These are phyloP conservation scores for Penicillium sp. DNA, from an alignment of 2,329 filamentous ascomycete genomes.

Conservation along the genomic window DNA sequence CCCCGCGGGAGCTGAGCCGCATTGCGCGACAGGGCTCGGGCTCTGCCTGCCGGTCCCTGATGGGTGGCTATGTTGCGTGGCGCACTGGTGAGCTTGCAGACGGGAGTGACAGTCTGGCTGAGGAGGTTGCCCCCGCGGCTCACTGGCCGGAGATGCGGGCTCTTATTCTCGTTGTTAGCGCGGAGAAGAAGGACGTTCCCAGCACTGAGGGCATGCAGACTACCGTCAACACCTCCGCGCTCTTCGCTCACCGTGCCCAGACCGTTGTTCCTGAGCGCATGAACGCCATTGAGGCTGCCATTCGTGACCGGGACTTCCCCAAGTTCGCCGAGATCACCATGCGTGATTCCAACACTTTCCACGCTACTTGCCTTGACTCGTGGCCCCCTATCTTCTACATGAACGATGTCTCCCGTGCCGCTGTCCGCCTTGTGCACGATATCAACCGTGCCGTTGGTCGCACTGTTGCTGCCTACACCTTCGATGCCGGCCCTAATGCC, in stretches of 20 bases:
- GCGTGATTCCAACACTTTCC: slow-evolving; percentile 96
- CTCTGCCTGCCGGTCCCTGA: slow-evolving; percentile 88
- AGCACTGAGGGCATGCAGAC: slow-evolving; percentile 96
- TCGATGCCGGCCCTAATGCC: slow-evolving; percentile 95
- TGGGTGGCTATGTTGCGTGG: slow-evolving; percentile 97
- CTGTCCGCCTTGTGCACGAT: slow-evolving; percentile 84
- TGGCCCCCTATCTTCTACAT: slow-evolving; percentile 98
- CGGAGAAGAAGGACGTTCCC: slow-evolving; percentile 93
- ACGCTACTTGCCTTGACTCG: slow-evolving; percentile 91
- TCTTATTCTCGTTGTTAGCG: slow-evolving; percentile 85
- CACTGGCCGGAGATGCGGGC: slow-evolving; percentile 98
- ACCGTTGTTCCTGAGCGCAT: slow-evolving; percentile 82
- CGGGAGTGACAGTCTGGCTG: slow-evolving; percentile 84
- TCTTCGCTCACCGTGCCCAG: slow-evolving; percentile 78
- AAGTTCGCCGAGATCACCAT: slow-evolving; percentile 89
- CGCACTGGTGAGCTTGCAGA: slow-evolving; percentile 75
- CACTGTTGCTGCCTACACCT: slow-evolving; percentile 90
- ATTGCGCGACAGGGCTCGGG: slow-evolving; percentile 94
- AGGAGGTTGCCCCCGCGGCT: slow-evolving; percentile 81
- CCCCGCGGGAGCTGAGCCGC: slow-evolving; percentile 79
- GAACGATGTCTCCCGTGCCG: slow-evolving; percentile 88
- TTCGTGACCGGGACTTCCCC: slow-evolving; percentile 78
- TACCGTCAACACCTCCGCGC: slow-evolving; percentile 86
- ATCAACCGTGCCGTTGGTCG: slow-evolving; percentile 82
- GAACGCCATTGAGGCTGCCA: slow-evolving; percentile 81